Base-by-base conservation (phyloP, 129 eudicot species). In the Kitagawia praeruptora region DNA sequence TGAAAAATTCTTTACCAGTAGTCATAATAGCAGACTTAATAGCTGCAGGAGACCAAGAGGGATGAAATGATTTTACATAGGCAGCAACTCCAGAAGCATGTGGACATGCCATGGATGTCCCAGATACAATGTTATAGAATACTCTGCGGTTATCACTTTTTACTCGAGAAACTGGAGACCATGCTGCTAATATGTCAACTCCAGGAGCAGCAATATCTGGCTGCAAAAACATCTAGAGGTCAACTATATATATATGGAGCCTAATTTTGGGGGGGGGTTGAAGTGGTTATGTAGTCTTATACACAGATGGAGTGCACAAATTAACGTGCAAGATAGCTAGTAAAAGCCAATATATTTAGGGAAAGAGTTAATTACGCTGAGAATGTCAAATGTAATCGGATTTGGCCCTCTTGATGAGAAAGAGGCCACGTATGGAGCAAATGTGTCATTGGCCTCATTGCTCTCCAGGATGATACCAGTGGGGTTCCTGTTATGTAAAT, bases 341-440 rank as follows among this genome's bases (percentile, higher is more conserved):
- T 31, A 71, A 18, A 71, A 4, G 1, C 28, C 71, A 28, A 27
- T 64, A 9, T 3, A 28, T n/a, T 4, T 64, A 69, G 41, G 9
- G 21, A 69, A 69, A 37, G 39, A 69, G 40, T 16, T 69, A 19
- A 6, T 37, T 40, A 80, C 87, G 84, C 73, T 80, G 39, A 84
- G 79, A 16, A 84, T 77, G 48, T 84, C 81, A 3, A 46, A 9
- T 28, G 87, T 75, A 23, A 80, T 18, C 6, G 71, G 75, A 70
- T 77, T 80, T 37, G 83, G 86, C n/a, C 86, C 86, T 64, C 86
- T 78, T 34, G 86, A 84, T 1, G 86, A 84, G 63, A 84, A 84
- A 19, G 78, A 39, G 44, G 74, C 81, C 10, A 84, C 86, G 11
- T 61, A 46, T 8, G 86, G 84, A 39, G 87, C 87, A 19, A 19